These are phyloP conservation scores for Escallonia rubra DNA, from an alignment of 129 eudicot genomes.

Conservation along the genomic window DNA sequence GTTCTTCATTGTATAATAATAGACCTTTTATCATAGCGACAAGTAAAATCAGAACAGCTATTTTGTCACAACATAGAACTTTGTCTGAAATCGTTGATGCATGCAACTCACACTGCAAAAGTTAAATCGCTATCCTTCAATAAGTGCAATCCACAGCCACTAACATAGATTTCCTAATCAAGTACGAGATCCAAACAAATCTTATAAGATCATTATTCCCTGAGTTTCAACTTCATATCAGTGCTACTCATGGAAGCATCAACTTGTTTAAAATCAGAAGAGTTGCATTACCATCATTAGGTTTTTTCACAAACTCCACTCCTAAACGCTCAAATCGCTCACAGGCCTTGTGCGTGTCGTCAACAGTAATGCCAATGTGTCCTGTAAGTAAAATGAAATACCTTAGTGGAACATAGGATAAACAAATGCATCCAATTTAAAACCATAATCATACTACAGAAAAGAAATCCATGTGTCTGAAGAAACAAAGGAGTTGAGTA, in stretches of 20 bases:
- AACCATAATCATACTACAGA: background rate
- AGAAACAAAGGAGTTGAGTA: background rate
- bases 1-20: no score
- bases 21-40: no score
- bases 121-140: no score
- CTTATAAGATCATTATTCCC: no score
- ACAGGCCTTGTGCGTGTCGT: slow-evolving; percentile 82
- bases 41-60: no score
- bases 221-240: no score
- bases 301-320: slow-evolving; percentile 87
- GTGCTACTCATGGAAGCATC: background rate
- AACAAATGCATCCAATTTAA: background rate
- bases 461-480: background rate
- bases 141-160: no score
- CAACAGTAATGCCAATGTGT: slow-evolving; percentile 95
- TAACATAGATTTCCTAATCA: no score
- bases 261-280: slow-evolving; percentile 4
- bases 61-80: no score
- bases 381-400: slow-evolving; percentile 42
- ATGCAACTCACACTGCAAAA: no score
- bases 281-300: slow-evolving; percentile 67
- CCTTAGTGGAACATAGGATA: background rate
- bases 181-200: no score
- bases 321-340: slow-evolving; percentile 64
- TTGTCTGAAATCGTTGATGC: no score